These are phyloP conservation scores for Saccharomycopsis guyanensis DNA, from an alignment of 805 yeast species.

Conservation along the genomic window DNA sequence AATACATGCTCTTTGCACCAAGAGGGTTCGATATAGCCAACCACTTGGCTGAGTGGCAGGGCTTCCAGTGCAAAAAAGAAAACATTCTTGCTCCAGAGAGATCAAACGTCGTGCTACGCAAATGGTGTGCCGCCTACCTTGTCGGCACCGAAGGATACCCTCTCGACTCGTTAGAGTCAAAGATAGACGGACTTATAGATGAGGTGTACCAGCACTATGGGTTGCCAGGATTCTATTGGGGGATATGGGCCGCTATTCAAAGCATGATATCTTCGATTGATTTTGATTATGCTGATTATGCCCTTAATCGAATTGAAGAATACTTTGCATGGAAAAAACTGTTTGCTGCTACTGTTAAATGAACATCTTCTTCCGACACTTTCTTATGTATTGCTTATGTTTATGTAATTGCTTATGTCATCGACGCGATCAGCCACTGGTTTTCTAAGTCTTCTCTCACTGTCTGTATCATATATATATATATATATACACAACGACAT, in stretches of 20 bases:
- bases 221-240: slow-evolving; percentile 80
- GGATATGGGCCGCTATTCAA: slow-evolving; percentile 76
- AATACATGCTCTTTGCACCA: slow-evolving; percentile 65
- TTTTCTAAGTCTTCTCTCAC: no score
- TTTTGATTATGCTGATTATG: slow-evolving; percentile 59
- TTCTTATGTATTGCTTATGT: no score
- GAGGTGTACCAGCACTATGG: slow-evolving; percentile 64
- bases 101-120: slow-evolving; percentile 37
- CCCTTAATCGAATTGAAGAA: slow-evolving; percentile 52
- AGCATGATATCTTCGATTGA: slow-evolving; percentile 61
- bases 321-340: slow-evolving; percentile 59
- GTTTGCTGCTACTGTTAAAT: no score
- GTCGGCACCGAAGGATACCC: slow-evolving; percentile 22
- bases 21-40: slow-evolving; percentile 70
- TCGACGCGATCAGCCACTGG: no score
- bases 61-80: slow-evolving; percentile 59
- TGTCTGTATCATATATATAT: no score
- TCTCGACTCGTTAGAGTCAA: slow-evolving; percentile 21
- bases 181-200: slow-evolving; percentile 38
- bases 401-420: no score
- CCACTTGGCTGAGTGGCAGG: slow-evolving; percentile 78
- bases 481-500: no score
- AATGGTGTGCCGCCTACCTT: slow-evolving; percentile 56
- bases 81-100: slow-evolving; percentile 48
- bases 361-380: no score